Conservation (phyloP, 208 protist species). For the Plasmodiophora brassicae region DNA sequence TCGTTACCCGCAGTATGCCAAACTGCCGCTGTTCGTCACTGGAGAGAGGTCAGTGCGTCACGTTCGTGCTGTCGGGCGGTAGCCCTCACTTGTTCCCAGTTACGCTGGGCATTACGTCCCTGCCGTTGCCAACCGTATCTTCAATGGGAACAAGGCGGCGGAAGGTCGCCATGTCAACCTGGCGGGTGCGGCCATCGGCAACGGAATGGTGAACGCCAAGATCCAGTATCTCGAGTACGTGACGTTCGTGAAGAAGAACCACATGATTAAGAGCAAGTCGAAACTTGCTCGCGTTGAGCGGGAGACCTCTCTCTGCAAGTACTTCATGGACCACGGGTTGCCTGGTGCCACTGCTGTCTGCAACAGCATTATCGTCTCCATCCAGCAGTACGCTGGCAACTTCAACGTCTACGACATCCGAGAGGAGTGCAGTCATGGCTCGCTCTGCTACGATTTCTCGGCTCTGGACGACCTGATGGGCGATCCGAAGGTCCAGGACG, state of each 20-base stretch:
- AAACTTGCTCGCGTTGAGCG: background rate
- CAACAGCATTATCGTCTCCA: background rate
- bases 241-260: background rate
- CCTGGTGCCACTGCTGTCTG: background rate
- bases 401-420: conserved; percentile 51
- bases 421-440: background rate
- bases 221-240: conserved; percentile 32
- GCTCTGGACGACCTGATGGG: conserved; percentile 2
- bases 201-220: conserved; percentile 22
- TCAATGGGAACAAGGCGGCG: conserved; percentile 33
- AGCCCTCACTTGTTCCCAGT: too few species aligned
- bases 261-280: background rate
- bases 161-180: background rate
- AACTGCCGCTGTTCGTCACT: conserved; percentile 48
- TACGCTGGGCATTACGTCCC: conserved; percentile 62
- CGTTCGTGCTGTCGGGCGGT: too few species aligned
- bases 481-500: background rate
- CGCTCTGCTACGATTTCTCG: conserved; percentile 53
- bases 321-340: background rate
- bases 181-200: background rate
- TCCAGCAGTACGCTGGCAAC: background rate
- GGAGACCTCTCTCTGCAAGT: background rate
- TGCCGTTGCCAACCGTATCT: conserved; percentile 44
- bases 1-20: conserved; percentile 37
- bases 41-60: too few species aligned